Base-by-base conservation (phyloP, 2,329 filamentous ascomycete species). In the Monilinia fructicola region DNA sequence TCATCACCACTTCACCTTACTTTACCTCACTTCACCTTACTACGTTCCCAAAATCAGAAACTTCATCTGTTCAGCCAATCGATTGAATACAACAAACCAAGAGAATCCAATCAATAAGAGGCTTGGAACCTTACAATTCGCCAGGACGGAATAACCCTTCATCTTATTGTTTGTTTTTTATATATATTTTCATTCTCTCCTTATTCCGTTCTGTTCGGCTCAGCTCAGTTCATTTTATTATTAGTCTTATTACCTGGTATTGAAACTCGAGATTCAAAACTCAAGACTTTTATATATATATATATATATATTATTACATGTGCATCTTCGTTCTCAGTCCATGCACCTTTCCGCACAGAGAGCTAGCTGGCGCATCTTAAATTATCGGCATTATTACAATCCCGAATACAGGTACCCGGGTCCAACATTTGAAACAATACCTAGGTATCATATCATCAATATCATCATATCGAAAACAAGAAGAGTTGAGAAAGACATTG, bases 351-450 rank as follows among this genome's bases (percentile, higher is more conserved):
- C 18, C 23, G 42, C 21, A 48, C 56, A 28, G 48, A 16, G 44
- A 23, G 5, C n/a, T 14, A 61, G 35, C 58, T 38, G 58, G n/a
- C 44, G 31, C 58, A 61, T 50, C 58, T 61, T n/a, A 10, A 9
- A 6, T 61, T 38, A 46, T 61, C 44, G 28, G 31, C 42, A 38
- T 38, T 21, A 7, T 46, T n/a, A 52, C n/a, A 23, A 21, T 61
- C 58, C 56, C n/a, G 14, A 18, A 38, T 35, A 61, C 58, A 50
- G 44, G 58, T 60, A 60, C 23, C 44, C 44, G 44, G 58, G 58
- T 60, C 44, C 44, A 38, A 50, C 26, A 35, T 38, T 61, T 50
- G 44, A 21, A 40, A n/a, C 28, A 11, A 35, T 48, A 35, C 5
- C 31, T n/a, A n/a, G n/a, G n/a, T n/a, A n/a, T n/a, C n/a, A n/a